Evolutionary conservation across 2,329 filamentous ascomycete genomes (phyloP).

Genomic region (Xylaria hypoxylon): DNA sequence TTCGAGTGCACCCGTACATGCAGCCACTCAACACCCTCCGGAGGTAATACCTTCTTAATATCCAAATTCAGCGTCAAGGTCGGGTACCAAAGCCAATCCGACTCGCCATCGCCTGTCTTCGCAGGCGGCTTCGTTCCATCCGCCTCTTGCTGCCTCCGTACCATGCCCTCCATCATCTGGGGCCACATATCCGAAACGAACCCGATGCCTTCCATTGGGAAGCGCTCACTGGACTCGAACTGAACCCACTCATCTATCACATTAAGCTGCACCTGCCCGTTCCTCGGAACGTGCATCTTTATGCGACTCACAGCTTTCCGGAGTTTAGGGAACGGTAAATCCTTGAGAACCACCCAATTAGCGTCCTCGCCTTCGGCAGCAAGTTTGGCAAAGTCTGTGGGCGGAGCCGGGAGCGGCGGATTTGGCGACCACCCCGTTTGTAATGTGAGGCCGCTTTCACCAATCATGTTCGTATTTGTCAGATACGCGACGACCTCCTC

Average conservation of each 20-base stretch:
- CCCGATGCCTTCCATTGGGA: conserved; percentile 46
- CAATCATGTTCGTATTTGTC: conserved; percentile 71
- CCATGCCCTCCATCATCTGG: conserved; percentile 45
- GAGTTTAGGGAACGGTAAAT: conserved; percentile 43
- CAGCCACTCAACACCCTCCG: conserved; percentile 74
- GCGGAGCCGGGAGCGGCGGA: conserved; percentile 51
- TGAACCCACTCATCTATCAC: conserved; percentile 50
- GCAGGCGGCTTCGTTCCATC: background rate
- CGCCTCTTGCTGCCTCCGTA: conserved; percentile 18
- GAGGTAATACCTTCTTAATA: conserved; percentile 75
- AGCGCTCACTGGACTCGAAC: conserved; percentile 46
- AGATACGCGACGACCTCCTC: conserved; percentile 74
- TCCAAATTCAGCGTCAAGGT: conserved; percentile 76
- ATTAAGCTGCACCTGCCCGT: conserved; percentile 41
- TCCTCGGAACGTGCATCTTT: conserved; percentile 43
- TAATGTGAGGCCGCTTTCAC: conserved; percentile 65
- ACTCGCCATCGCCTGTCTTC: background rate
- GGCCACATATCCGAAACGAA: conserved; percentile 50
- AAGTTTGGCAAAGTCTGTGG: conserved; percentile 43
- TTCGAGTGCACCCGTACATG: conserved; percentile 64
- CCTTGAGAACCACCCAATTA: conserved; percentile 41
- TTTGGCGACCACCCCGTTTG: conserved; percentile 64
- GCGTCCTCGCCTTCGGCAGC: conserved; percentile 46
- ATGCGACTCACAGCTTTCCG: conserved; percentile 45
- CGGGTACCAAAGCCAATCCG: conserved; percentile 69